Evolutionary conservation across 2,329 filamentous ascomycete species (phyloP), one percentile per base, ranked within the genome.

Genomic region (Trichoderma asperellum): DNA sequence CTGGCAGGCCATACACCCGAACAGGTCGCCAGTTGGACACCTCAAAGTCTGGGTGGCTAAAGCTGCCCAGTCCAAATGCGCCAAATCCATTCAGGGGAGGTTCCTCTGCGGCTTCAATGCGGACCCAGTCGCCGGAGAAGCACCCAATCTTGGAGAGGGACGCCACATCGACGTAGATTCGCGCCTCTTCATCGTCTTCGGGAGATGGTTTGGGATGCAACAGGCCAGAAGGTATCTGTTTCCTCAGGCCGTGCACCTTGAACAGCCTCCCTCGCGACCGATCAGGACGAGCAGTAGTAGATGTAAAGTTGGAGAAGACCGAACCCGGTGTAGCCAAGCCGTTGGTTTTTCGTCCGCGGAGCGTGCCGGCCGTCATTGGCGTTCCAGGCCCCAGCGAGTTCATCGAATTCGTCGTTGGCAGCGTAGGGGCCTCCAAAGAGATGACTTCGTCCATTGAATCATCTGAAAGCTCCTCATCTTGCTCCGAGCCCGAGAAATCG

Each of bases 61-160:
- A 92, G 71, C 88, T 89, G 27, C 88, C 89, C 4, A 93, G 83
- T 2, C 90, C 90, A 81, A 90, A 91, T 0, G 86, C 82, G 62
- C 87, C 91, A 73, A 88, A 88, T 21, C 85, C 91, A 77, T 88
- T 91, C 18, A 84, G 82, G 27, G 87, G 91, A 70, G 92, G 91
- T 76, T 94, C 92, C 73, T 92, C 87, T 0, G 92, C 87, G 6
- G 88, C 86, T 80, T 97, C 93, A 12, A 97, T 84, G 27, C 91
- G 90, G 12, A 97, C 93, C 96, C 96, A 99, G 77, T 99, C 96
- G 35, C 96, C 96, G 0, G 95, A 98, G 77, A 99, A 99, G 79
- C 95, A 98, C 18, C 95, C 94, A 66, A 99, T 91, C 74, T 94
- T 94, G 16, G 93, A 91, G 24, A 99, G 81, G 1, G 93, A 92